Evolutionary conservation across 306 rosid genomes (phyloP).

Genomic region (Fragaria vesca): DNA sequence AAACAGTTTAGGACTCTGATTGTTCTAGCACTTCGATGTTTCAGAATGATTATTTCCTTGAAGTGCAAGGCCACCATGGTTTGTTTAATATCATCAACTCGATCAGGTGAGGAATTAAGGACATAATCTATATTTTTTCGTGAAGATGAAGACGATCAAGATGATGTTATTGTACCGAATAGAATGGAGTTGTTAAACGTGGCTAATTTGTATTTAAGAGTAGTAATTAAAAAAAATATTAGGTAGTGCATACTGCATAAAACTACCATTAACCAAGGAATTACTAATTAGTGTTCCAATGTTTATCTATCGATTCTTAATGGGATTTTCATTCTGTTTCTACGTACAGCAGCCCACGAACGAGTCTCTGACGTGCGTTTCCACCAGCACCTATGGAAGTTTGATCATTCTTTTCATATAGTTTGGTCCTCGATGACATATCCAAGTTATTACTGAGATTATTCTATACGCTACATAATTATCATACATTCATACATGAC

Average conservation of each 20-base stretch:
- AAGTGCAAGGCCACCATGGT: neutral
- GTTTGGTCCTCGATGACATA: neutral
- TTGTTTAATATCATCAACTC: neutral
- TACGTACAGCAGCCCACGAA: constrained; percentile 2
- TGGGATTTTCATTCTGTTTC: neutral
- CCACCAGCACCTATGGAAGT: neutral
- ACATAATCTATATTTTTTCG: neutral
- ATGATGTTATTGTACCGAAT: neutral
- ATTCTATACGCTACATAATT: too few species aligned
- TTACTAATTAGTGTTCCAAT: too few species aligned
- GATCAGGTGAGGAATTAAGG: neutral
- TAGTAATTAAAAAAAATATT: neutral
- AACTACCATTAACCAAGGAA: too few species aligned
- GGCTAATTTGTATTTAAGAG: neutral
- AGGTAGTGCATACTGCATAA: constrained; percentile 3
- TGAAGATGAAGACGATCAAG: neutral
- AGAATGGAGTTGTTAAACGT: neutral
- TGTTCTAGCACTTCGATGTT: neutral
- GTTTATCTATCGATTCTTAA: neutral
- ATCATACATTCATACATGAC: neutral
- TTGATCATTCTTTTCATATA: neutral
- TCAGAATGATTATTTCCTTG: neutral
- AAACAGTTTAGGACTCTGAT: neutral
- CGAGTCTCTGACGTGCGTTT: neutral
- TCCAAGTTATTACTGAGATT: neutral